Percentiles rank a stretch among this genome's conserved stretches.
These are phyloP conservation scores for Pinus tabuliformis DNA, from an alignment of 75 land plant genomes.

Conservation along the genomic window DNA sequence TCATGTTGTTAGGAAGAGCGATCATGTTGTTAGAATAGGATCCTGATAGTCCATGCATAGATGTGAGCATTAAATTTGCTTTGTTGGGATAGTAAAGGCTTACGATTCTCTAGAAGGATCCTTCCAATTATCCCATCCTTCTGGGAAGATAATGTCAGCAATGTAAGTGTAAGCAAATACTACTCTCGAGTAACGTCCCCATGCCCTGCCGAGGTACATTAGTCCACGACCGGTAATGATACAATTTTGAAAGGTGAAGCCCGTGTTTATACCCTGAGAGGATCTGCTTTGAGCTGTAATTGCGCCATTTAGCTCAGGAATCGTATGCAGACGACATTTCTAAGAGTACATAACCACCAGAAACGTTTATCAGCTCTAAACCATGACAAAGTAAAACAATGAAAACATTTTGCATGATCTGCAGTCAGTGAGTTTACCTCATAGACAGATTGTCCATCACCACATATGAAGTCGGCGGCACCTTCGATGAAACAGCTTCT, in stretches of 20 bases:
- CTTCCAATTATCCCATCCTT: conserved; percentile 66
- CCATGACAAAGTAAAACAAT: neutral
- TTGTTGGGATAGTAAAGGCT: neutral
- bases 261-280: conserved; percentile 37
- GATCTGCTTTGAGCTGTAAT: conserved; percentile 65
- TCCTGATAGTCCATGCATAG: neutral
- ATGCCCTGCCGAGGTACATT: conserved; percentile 65
- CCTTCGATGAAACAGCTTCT: conserved; percentile 21
- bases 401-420: no score
- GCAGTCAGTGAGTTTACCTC: neutral
- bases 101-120: conserved; percentile 24
- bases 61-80: neutral
- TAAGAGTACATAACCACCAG: conserved; percentile 12
- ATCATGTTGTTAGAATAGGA: neutral
- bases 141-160: conserved; percentile 49
- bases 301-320: conserved; percentile 49
- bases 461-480: conserved; percentile 29
- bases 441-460: conserved; percentile 18
- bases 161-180: conserved; percentile 54
- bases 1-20: neutral
- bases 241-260: conserved; percentile 58
- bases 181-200: conserved; percentile 70
- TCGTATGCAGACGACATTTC: conserved; percentile 58
- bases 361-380: no score
- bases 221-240: conserved; percentile 49